phyloP scores from a whole-genome alignment of 2,329 filamentous ascomycete species.

The Cytospora mali region DNA sequence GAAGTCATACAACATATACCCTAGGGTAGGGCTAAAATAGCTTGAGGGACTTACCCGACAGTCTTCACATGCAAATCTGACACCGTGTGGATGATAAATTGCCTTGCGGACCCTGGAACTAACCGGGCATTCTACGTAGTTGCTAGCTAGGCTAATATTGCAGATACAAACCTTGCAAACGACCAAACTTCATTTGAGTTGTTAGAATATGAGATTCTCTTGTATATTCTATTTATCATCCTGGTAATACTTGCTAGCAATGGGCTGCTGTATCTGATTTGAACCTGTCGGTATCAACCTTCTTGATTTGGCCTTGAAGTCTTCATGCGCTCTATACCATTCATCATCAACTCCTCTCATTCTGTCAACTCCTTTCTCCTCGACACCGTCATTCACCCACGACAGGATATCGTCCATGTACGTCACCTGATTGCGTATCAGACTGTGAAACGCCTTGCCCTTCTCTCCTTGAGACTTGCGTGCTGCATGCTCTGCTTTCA shows the following conservation, averaged over 20 bases:
- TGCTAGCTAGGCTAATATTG: not conserved
- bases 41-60: no score
- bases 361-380: slow-evolving; percentile 30
- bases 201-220: not conserved
- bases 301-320: slow-evolving; percentile 29
- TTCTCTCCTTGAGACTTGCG: slow-evolving; percentile 37
- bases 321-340: slow-evolving; percentile 35
- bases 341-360: slow-evolving; percentile 39
- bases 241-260: slow-evolving; percentile 26
- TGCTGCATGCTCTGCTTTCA: slow-evolving; percentile 39
- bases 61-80: no score
- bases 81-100: no score
- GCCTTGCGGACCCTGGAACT: no score
- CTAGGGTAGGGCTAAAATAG: no score
- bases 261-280: slow-evolving; percentile 24
- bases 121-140: no score
- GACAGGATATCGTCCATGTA: slow-evolving; percentile 39
- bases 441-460: slow-evolving; percentile 43
- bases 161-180: no score
- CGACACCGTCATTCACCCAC: slow-evolving; percentile 30
- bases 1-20: no score
- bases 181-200: not conserved
- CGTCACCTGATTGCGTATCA: slow-evolving; percentile 31
- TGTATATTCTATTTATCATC: slow-evolving; percentile 4
- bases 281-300: slow-evolving; percentile 15